Evolutionary conservation across 305 asterid species (phyloP).

Genomic region (Fraxinus nigra): DNA sequence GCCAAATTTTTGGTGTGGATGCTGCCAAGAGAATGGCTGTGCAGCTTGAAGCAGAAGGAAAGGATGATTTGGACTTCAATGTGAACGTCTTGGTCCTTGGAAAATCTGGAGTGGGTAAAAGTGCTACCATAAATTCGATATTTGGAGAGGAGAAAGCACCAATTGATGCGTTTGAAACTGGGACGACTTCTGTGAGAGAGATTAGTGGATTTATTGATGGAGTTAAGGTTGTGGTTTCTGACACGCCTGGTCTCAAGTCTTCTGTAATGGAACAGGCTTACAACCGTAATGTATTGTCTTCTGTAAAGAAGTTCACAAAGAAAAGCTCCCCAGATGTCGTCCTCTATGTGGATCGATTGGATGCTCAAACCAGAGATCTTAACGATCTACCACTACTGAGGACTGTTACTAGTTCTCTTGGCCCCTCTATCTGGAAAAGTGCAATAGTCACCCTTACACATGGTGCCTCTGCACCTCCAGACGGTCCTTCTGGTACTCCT

Average conservation of each 20-base stretch:
- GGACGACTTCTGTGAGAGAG: constrained; percentile 55
- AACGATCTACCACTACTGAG: constrained; percentile 74
- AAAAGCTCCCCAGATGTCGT: constrained; percentile 73
- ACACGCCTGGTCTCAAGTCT: constrained; percentile 81
- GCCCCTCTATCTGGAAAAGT: constrained; percentile 75
- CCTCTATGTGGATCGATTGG: constrained; percentile 83
- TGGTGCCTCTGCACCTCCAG: constrained; percentile 94
- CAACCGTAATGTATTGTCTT: constrained; percentile 59
- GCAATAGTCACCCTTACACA: constrained; percentile 86
- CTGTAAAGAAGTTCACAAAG: constrained; percentile 64
- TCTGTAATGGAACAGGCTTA: constrained; percentile 71
- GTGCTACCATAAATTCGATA: constrained; percentile 80
- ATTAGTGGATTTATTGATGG: constrained; percentile 65
- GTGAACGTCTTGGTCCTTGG: constrained; percentile 77
- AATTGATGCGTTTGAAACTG: constrained; percentile 66
- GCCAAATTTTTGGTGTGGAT: constrained; percentile 60
- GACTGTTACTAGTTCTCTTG: constrained; percentile 63
- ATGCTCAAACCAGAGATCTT: constrained; percentile 82
- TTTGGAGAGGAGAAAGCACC: constrained; percentile 72
- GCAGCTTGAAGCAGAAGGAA: constrained; percentile 62
- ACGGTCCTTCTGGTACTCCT: constrained; percentile 82
- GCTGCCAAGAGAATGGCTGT: constrained; percentile 66
- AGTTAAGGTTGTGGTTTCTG: constrained; percentile 65
- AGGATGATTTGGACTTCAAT: constrained; percentile 62
- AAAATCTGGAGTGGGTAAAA: constrained; percentile 87